Evolutionary conservation across 169 alveolate species (phyloP), one percentile per base, ranked within the genome.

Genomic region (Plasmodium gonderi): DNA sequence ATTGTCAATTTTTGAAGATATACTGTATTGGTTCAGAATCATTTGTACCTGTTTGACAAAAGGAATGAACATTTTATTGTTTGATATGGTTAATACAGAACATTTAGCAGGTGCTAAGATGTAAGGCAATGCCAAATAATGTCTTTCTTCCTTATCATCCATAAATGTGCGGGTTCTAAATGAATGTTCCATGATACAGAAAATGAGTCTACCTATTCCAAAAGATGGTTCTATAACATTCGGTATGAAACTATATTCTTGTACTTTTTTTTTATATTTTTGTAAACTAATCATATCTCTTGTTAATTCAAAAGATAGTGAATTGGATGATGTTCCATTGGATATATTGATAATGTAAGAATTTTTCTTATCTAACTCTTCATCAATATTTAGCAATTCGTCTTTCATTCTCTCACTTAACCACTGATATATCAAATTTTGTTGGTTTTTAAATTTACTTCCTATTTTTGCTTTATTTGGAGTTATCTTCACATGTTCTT

Each of bases 151-250:
- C 36, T 92, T 93, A 60, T 91, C 95, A 64, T 95, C 94, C 20
- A 94, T 95, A 60, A 96, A 97, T 33, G 94, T 97, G 94, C 99
- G 96, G 38, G 95, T 95, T 60, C 95, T 95, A 95, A 97, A 99
- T 31, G 99, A 96, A 95, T 99, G 99, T 77, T 99, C 99, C 89
- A 98, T 94, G 5, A 98, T 96, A 76, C 99, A 97, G 90, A 97
- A 98, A 29, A 99, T 94, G 38, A 98, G 95, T 94, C 99, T 95
- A 5, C 99, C 99, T 54, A 99, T 97, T 38, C 99, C 99, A 95
- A 98, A 98, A 0, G 99, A 98, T 17, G 99, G 99, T 80, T 99
- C 99, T 78, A 99, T 98, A 12, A 99, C 99, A 40, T 96, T 92
- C 2, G 99, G 99, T 23, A 95, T 91, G 92, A 96, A 98, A 77